Evolutionary conservation across 768 basidiomycete species (phyloP).

Genomic region (Leucogyrophana mollusca): DNA sequence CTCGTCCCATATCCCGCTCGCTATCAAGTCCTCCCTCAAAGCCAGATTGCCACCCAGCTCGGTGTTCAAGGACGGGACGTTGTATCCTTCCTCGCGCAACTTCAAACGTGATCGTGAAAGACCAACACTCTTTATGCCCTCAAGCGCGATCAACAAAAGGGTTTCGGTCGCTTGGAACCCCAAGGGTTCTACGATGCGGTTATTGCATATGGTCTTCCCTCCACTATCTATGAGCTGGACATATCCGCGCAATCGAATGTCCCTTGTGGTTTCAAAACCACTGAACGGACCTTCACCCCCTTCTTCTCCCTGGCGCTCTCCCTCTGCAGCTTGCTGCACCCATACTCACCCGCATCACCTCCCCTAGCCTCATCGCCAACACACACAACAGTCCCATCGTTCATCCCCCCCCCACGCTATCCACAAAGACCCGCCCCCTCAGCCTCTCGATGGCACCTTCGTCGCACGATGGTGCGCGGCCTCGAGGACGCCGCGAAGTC

Average conservation of each 20-base stretch:
- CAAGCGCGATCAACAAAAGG: constrained; percentile 31
- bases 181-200: constrained; percentile 33
- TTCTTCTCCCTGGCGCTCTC: no score
- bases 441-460: no score
- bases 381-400: no score
- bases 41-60: constrained; percentile 26
- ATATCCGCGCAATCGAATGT: constrained; percentile 19
- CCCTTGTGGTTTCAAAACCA: constrained; percentile 10
- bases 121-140: constrained; percentile 19
- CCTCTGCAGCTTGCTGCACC: no score
- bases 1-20: constrained; percentile 21
- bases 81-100: constrained; percentile 15
- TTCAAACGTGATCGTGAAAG: constrained; percentile 22
- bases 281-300: no score
- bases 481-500: no score
- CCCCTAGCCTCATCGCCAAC: no score
- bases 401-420: no score
- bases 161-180: constrained; percentile 27
- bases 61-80: constrained; percentile 28
- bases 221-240: constrained; percentile 24
- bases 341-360: no score
- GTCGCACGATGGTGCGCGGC: no score
- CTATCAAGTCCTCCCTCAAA: constrained; percentile 18
- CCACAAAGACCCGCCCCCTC: no score
- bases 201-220: constrained; percentile 23